A percentile compares a stretch with the other conserved stretches of the same genome.
phyloP scores from a whole-genome alignment of 345 rosid species.

The Syzygium grande region DNA sequence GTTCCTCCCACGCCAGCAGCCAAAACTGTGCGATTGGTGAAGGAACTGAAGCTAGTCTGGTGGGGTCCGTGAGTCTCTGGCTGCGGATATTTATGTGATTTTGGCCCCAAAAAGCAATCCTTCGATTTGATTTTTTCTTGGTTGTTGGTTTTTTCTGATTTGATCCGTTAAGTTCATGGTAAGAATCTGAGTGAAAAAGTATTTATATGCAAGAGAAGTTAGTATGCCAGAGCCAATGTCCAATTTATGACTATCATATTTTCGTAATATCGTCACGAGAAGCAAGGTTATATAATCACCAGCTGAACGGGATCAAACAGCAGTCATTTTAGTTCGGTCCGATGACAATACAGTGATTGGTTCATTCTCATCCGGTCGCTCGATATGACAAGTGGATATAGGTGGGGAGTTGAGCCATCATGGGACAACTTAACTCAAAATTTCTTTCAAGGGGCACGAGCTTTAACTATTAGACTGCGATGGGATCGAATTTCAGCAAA shows the following conservation, averaged over 20 bases:
- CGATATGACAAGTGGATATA: neutral
- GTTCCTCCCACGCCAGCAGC: neutral
- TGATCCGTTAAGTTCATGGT: neutral
- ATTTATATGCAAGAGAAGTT: neutral
- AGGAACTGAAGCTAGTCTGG: neutral
- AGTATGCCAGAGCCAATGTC: neutral
- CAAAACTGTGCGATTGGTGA: neutral
- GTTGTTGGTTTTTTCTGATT: rapidly evolving
- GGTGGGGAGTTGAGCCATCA: neutral
- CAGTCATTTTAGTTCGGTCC: neutral
- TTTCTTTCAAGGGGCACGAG: neutral
- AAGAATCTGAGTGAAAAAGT: neutral
- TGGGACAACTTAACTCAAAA: neutral
- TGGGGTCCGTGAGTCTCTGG: neutral
- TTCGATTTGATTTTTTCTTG: neutral
- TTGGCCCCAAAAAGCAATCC: neutral
- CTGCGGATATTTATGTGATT: neutral
- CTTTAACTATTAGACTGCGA: neutral
- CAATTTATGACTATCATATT: too few species aligned
- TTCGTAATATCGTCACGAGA: neutral
- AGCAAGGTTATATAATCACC: neutral
- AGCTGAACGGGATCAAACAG: neutral
- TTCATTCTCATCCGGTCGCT: neutral
- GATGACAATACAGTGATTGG: neutral
- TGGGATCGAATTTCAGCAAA: neutral